Conservation (phyloP, 148 eudicot species). For the Rhododendron mucronatum region DNA sequence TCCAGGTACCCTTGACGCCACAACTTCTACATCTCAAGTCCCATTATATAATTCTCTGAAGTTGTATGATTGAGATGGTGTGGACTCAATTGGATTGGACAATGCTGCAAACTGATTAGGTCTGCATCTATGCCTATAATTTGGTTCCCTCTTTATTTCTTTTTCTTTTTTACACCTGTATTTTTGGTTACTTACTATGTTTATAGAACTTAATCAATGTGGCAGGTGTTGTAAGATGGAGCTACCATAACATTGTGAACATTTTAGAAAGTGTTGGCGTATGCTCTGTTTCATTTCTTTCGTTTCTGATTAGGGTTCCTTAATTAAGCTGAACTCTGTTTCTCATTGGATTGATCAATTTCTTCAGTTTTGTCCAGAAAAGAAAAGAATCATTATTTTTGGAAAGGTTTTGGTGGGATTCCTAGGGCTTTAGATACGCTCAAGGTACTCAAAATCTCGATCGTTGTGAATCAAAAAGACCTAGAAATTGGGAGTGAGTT, state of each 20-base stretch:
- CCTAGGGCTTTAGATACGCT: slow-evolving; percentile 61
- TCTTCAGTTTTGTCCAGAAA: slow-evolving; percentile 50
- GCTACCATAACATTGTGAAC: slow-evolving; percentile 85
- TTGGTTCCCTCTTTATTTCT: neutral
- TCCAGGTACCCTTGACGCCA: no score
- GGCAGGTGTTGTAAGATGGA: slow-evolving; percentile 76
- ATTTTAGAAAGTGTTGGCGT: slow-evolving; percentile 88
- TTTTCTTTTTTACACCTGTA: no score
- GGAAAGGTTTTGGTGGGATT: slow-evolving; percentile 74
- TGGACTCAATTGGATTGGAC: slow-evolving; percentile 68
- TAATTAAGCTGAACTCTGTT: neutral
- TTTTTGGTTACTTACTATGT: neutral
- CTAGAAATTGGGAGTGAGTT: neutral
- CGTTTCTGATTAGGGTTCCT: neutral
- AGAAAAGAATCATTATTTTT: slow-evolving; percentile 71
- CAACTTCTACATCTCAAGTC: no score
- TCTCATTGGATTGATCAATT: neutral
- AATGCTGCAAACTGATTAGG: slow-evolving; percentile 75
- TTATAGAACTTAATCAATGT: neutral
- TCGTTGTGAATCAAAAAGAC: neutral
- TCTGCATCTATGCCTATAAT: neutral
- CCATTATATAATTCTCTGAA: slow-evolving; percentile 33
- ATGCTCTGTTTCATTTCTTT: neutral
- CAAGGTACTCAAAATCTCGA: slow-evolving; percentile 33
- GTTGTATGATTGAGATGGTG: slow-evolving; percentile 67